Evolutionary conservation across 2,329 filamentous ascomycete species (phyloP).

Genomic region (Pseudogymnoascus sp.): DNA sequence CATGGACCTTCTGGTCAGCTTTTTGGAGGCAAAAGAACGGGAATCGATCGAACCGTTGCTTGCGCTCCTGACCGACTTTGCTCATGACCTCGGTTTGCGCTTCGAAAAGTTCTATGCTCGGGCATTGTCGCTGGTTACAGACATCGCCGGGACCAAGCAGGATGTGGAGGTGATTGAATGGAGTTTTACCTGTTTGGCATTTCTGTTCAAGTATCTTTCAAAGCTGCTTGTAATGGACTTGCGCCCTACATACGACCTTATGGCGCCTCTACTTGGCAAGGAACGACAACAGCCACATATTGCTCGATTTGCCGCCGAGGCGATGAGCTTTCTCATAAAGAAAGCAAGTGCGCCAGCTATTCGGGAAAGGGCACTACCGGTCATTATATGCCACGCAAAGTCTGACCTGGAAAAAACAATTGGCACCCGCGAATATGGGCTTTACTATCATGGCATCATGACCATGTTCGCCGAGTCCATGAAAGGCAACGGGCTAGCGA

Average conservation of each 20-base stretch:
- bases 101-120: conserved; percentile 85
- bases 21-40: conserved; percentile 70
- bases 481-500: conserved; percentile 50
- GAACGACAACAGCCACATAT: conserved; percentile 77
- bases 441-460: conserved; percentile 86
- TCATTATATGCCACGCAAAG: conserved; percentile 65
- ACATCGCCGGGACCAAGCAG: conserved; percentile 67
- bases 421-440: conserved; percentile 49
- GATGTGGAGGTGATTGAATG: conserved; percentile 91
- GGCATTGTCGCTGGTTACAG: conserved; percentile 66
- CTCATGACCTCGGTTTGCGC: conserved; percentile 78
- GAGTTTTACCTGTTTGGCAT: conserved; percentile 90
- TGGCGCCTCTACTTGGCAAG: conserved; percentile 78
- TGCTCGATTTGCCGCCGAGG: conserved; percentile 86
- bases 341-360: conserved; percentile 76
- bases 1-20: conserved; percentile 65
- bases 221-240: conserved; percentile 79
- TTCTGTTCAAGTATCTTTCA: conserved; percentile 94
- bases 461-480: conserved; percentile 80
- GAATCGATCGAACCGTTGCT: conserved; percentile 79
- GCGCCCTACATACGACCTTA: conserved; percentile 71
- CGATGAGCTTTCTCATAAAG: conserved; percentile 85
- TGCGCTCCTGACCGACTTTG: conserved; percentile 82
- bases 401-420: conserved; percentile 52
- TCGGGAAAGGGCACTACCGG: conserved; percentile 62